Percentiles rank a stretch among this genome's conserved stretches.
Conservation (phyloP, 306 rosid species). For the Corylus americana region DNA sequence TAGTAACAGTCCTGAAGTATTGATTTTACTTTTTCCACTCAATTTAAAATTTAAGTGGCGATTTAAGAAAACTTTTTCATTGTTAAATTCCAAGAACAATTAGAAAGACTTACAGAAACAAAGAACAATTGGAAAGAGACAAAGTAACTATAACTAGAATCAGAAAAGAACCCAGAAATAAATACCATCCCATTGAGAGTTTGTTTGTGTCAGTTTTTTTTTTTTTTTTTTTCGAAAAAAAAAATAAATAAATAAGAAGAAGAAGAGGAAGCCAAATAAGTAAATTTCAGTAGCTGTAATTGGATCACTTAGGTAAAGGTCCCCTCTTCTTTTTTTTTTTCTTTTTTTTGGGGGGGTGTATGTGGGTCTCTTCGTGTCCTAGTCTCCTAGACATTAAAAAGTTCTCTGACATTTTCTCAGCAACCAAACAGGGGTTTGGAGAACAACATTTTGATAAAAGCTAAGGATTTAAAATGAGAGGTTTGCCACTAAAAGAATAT, state of each 20-base stretch:
- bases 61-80: neutral
- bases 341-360: neutral
- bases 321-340: neutral
- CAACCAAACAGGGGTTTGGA: slow-evolving; percentile 9
- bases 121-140: too few species aligned
- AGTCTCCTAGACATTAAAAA: neutral
- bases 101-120: neutral
- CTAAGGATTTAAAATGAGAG: neutral
- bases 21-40: too few species aligned
- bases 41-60: too few species aligned
- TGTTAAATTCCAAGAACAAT: neutral
- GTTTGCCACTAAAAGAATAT: neutral
- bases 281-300: neutral
- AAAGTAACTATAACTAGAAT: neutral
- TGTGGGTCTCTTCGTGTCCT: neutral
- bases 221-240: neutral
- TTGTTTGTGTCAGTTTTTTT: neutral
- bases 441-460: slow-evolving; percentile 3
- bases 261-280: neutral
- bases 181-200: neutral
- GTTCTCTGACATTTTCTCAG: neutral
- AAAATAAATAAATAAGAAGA: too few species aligned
- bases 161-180: neutral
- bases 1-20: too few species aligned
- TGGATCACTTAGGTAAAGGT: neutral